Evolutionary conservation across 2,329 filamentous ascomycete species (phyloP).

Genomic region (Geosmithia flava): DNA sequence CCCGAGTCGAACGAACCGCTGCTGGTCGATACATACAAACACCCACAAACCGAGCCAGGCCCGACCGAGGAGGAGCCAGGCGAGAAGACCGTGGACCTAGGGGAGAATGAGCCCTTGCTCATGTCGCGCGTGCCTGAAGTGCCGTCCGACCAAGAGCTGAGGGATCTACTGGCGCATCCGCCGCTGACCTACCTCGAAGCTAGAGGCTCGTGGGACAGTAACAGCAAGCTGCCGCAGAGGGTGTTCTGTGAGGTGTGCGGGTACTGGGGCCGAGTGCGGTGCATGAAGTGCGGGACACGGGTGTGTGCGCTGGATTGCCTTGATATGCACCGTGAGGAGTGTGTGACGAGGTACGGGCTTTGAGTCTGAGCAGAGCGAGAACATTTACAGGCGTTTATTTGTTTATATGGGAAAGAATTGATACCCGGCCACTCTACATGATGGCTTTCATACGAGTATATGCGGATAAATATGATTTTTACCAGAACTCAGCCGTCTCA

Average conservation of each 20-base stretch:
- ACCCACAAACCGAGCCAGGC: not conserved
- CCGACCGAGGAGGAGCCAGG: slow-evolving; percentile 8
- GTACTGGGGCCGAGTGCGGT: slow-evolving; percentile 68
- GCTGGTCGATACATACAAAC: slow-evolving; percentile 18
- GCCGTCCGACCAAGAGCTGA: slow-evolving; percentile 49
- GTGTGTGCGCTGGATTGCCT: slow-evolving; percentile 70
- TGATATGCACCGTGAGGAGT: slow-evolving; percentile 59
- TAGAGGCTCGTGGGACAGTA: slow-evolving; percentile 27
- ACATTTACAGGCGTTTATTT: slow-evolving; percentile 7
- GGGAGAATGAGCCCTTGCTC: slow-evolving; percentile 46
- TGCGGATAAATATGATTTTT: not conserved
- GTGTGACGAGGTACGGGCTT: slow-evolving; percentile 50
- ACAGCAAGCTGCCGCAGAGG: slow-evolving; percentile 30
- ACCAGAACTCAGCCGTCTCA: too few species aligned
- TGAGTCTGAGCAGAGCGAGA: slow-evolving; percentile 8
- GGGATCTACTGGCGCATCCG: slow-evolving; percentile 48
- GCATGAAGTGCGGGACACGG: slow-evolving; percentile 64
- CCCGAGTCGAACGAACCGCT: slow-evolving; percentile 9
- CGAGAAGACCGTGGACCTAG: slow-evolving; percentile 23
- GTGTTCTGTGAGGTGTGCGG: slow-evolving; percentile 70
- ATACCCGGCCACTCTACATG: not conserved
- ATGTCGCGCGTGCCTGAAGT: slow-evolving; percentile 42
- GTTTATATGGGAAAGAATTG: slow-evolving; percentile 3
- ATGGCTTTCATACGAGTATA: not conserved
- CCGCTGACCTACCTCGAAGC: slow-evolving; percentile 59